phyloP scores from a whole-genome alignment of 306 rosid genomes.

The peach (Prunus persica) region DNA sequence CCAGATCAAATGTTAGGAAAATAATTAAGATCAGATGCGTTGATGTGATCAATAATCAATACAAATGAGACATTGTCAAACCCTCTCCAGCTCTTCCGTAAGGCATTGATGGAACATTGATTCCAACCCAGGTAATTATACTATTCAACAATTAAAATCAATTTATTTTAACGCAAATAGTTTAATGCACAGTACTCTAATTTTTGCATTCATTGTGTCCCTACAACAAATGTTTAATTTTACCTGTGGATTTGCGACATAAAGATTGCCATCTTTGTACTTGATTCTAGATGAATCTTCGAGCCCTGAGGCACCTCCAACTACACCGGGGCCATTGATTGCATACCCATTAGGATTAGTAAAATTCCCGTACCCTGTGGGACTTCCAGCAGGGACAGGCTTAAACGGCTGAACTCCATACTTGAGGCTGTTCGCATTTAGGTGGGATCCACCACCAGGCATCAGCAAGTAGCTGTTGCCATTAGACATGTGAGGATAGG shows the following conservation, averaged over 20 bases:
- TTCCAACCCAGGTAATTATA: not conserved
- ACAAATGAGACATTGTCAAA: not conserved
- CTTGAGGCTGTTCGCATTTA: conserved; percentile 79
- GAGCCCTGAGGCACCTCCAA: conserved; percentile 71
- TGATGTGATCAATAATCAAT: not conserved
- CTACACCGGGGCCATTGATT: conserved; percentile 77
- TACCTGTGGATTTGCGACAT: conserved; percentile 96
- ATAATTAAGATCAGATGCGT: not conserved
- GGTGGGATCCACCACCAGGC: conserved; percentile 92
- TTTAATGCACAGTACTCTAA: not conserved
- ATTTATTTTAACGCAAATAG: not conserved
- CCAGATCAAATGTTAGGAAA: conserved; percentile 9
- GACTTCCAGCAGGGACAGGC: conserved; percentile 82
- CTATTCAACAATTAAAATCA: not conserved
- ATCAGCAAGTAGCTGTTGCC: conserved; percentile 87
- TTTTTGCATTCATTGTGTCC: not conserved
- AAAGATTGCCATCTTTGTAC: conserved; percentile 85
- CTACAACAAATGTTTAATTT: not conserved
- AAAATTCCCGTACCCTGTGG: conserved; percentile 82
- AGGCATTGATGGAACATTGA: not conserved
- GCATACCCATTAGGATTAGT: conserved; percentile 81
- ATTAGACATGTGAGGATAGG: conserved; percentile 87
- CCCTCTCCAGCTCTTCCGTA: not conserved
- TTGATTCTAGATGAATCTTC: conserved; percentile 93
- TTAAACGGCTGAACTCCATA: conserved; percentile 94